These are phyloP conservation scores for Obba rivulosa DNA, from an alignment of 768 basidiomycete species.

Conservation along the genomic window DNA sequence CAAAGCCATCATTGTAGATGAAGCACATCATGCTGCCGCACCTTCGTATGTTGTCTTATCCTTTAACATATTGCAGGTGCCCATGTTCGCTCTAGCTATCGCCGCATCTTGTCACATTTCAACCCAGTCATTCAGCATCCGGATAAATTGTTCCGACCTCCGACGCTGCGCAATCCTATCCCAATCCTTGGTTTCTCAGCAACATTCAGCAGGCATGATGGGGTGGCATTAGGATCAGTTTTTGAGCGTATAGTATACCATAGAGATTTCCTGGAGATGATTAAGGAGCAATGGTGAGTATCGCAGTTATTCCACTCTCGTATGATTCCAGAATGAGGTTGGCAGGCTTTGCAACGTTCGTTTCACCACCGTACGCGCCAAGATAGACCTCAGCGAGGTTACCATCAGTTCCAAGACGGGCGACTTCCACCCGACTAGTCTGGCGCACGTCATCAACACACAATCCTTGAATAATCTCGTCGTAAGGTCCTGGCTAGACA, in stretches of 20 bases:
- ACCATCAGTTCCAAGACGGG: slow-evolving; percentile 62
- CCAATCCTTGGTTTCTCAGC: slow-evolving; percentile 94
- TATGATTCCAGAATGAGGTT: neutral
- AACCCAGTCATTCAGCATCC: slow-evolving; percentile 58
- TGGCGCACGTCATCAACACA: slow-evolving; percentile 81
- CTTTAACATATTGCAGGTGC: neutral
- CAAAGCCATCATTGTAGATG: slow-evolving; percentile 83
- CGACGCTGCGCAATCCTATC: slow-evolving; percentile 41
- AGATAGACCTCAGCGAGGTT: slow-evolving; percentile 64
- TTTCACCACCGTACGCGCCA: slow-evolving; percentile 77
- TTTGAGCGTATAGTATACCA: slow-evolving; percentile 94
- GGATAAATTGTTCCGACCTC: slow-evolving; percentile 35
- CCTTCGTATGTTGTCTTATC: slow-evolving; percentile 57
- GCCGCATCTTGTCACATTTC: slow-evolving; percentile 80
- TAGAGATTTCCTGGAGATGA: slow-evolving; percentile 86
- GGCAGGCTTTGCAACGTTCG: slow-evolving; percentile 78
- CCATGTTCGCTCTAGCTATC: slow-evolving; percentile 50
- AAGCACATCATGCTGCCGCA: slow-evolving; percentile 94
- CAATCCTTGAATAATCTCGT: slow-evolving; percentile 70
- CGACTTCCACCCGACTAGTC: slow-evolving; percentile 75
- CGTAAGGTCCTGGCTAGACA: slow-evolving; percentile 81
- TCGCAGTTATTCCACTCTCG: neutral
- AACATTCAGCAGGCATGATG: slow-evolving; percentile 90
- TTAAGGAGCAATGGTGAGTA: slow-evolving; percentile 79
- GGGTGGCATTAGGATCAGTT: slow-evolving; percentile 80